Evolutionary conservation across 2,329 filamentous ascomycete genomes (phyloP).

Genomic region (Curvularia spicifera): DNA sequence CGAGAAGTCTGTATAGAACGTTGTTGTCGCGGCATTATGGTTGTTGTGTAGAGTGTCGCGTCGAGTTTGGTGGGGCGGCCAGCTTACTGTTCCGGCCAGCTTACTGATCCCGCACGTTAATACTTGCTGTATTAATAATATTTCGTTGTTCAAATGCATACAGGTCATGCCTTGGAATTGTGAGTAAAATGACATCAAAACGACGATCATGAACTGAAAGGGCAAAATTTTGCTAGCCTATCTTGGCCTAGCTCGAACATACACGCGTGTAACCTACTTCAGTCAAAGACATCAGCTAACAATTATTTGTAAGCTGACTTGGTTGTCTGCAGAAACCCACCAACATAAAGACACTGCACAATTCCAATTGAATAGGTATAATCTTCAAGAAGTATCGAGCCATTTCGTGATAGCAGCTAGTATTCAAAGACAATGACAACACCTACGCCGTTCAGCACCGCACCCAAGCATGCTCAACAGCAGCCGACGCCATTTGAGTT

Average conservation of each 20-base stretch:
- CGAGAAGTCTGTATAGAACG: no score
- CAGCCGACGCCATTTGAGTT: constrained; percentile 35
- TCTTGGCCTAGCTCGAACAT: constrained; percentile 1
- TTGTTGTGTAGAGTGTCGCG: no score
- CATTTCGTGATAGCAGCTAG: neutral
- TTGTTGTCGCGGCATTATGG: no score
- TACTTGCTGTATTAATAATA: constrained; percentile 4
- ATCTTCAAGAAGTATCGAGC: neutral
- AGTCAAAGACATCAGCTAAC: neutral
- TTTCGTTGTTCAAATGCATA: neutral
- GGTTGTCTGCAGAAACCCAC: neutral
- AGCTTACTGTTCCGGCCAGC: no score
- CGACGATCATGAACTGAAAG: constrained; percentile 6
- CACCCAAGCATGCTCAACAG: constrained; percentile 24
- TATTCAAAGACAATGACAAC: constrained; percentile 22
- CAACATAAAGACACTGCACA: neutral
- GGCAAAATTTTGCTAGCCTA: neutral
- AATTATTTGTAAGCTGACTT: constrained; percentile 12
- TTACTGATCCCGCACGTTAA: no score
- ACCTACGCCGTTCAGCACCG: constrained; percentile 24
- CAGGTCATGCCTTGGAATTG: neutral
- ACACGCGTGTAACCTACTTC: neutral
- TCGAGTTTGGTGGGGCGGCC: no score
- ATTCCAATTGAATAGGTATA: neutral
- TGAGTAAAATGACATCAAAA: constrained; percentile 1